Evolutionary conservation across 2,329 filamentous ascomycete genomes (phyloP).

Genomic region (Aureobasidium zeae): DNA sequence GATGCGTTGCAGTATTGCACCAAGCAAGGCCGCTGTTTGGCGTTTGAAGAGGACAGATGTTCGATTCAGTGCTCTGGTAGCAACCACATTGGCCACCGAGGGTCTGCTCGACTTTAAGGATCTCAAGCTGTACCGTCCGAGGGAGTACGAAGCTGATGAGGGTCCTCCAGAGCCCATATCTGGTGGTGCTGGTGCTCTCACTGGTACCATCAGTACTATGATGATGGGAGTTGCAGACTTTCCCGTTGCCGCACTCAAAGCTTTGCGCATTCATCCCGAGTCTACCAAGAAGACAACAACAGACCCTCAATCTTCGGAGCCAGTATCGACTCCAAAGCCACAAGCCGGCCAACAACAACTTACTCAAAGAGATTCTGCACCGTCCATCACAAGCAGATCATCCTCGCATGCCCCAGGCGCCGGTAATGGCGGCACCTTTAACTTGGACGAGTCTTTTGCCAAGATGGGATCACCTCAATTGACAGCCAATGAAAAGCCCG

Average conservation of each 20-base stretch:
- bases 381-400: not conserved
- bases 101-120: conserved; percentile 57
- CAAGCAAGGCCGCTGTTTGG: conserved; percentile 62
- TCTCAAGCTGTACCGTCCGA: conserved; percentile 51
- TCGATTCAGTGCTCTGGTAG: conserved; percentile 60
- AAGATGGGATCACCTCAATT: conserved; percentile 16
- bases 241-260: conserved; percentile 44
- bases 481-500: not conserved
- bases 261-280: conserved; percentile 32
- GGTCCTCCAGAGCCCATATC: conserved; percentile 72
- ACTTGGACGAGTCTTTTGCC: conserved; percentile 19
- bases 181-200: conserved; percentile 61
- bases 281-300: conserved; percentile 15
- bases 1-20: conserved; percentile 58
- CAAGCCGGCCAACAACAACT: not conserved
- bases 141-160: conserved; percentile 65
- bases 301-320: conserved; percentile 1
- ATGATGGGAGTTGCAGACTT: conserved; percentile 71
- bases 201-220: conserved; percentile 67
- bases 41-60: conserved; percentile 56
- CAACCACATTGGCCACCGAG: conserved; percentile 54
- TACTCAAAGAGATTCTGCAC: not conserved
- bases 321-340: not conserved
- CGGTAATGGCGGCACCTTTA: conserved; percentile 15
- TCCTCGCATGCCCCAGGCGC: not conserved